A percentile compares a stretch with the other conserved stretches of the same genome.
These are phyloP conservation scores for Tritrichomonas foetus DNA, from an alignment of 208 protist genomes.

Conservation along the genomic window DNA sequence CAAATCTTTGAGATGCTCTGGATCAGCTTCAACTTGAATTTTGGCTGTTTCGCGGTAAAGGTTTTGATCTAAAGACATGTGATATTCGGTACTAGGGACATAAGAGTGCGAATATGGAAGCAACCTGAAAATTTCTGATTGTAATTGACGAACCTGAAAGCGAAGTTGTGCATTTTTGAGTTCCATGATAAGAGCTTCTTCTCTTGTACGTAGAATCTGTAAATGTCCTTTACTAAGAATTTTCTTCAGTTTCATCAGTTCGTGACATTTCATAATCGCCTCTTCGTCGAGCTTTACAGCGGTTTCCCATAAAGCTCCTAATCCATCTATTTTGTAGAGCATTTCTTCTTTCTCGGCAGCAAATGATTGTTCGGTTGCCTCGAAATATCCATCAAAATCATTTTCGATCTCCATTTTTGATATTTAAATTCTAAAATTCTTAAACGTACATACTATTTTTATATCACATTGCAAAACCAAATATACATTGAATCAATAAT, in stretches of 20 bases:
- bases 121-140: background rate
- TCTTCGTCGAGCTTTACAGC: background rate
- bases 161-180: background rate
- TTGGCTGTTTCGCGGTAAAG: background rate
- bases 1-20: background rate
- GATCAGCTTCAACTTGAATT: background rate
- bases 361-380: conserved; percentile 6
- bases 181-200: conserved; percentile 22
- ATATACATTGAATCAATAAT: no score
- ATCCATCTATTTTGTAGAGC: background rate
- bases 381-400: conserved; percentile 14
- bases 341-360: conserved; percentile 31
- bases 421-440: no score
- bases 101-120: background rate
- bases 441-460: no score
- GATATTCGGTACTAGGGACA: conserved; percentile 29
- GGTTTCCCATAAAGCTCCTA: background rate
- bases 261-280: background rate
- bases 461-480: no score
- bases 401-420: no score
- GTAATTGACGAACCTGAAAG: conserved; percentile 31
- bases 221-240: conserved; percentile 23
- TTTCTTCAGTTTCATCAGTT: conserved; percentile 17
- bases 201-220: conserved; percentile 25
- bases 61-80: conserved; percentile 20